Base-by-base conservation (phyloP, 2,329 filamentous ascomycete genomes). In the Fusarium drepaniforme region DNA sequence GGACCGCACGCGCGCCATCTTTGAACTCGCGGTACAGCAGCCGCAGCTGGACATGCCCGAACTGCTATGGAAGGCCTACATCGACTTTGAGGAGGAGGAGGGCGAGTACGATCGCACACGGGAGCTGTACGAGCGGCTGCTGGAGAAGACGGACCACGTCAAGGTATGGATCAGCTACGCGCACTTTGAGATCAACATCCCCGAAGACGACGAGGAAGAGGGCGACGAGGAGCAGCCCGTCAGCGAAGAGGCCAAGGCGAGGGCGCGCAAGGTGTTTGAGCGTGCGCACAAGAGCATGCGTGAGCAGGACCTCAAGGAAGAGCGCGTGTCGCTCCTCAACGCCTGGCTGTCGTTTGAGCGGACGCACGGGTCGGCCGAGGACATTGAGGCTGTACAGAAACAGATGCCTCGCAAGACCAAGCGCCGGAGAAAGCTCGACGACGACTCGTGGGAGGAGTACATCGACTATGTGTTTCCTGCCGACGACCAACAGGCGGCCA, bases 141-240 rank as follows among this genome's bases (percentile, higher is more conserved):
- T 99, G 51, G 88, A 94, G 80, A 98, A 97, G 91, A 98, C 97
- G n/a, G 93, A 97, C 80, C 97, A 99, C 81, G 95, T 98, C 87
- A 99, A 98, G 88, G 97, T 99, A 70, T 99, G 97, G 97, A 97
- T 97, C 83, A 96, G 94, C 83, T 99, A 96, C 85, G 97, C 97
- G n/a, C 94, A 97, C 83, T 98, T 99, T 81, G 97, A 99, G 84
- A 94, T 98, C 86, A 96, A 97, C 82, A 92, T 98, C 0, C 95
- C 95, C 53, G 95, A 97, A 67, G 90, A 91, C 63, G 90, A 91
- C 46, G 92, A 88, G 13, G 85, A 84, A 5, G 85, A 86, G 12
- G 88, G 87, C 4, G 90, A 90, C 23, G 90, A 92, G 70, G 91
- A 93, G 86, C 91, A 79, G 85, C 92, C 84, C 3, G 90, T 97